These are phyloP conservation scores for Trichophyton mentagrophytes DNA, from an alignment of 2,329 filamentous ascomycete genomes.

Conservation along the genomic window DNA sequence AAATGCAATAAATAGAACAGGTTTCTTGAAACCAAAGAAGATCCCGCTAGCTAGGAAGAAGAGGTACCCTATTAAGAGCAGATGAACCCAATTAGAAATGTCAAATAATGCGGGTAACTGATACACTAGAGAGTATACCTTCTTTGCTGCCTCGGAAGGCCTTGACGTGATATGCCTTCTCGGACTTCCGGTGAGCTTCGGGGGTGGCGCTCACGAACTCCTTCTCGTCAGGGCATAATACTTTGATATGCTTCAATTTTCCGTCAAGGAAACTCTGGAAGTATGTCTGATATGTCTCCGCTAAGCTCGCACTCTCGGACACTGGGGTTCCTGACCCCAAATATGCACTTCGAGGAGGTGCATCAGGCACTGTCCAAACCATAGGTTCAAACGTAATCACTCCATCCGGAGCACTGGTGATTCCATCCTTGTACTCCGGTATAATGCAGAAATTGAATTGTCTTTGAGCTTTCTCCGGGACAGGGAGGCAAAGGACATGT, in stretches of 20 bases:
- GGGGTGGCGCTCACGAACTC: constrained; percentile 49
- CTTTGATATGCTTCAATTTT: constrained; percentile 34
- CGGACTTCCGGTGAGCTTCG: constrained; percentile 49
- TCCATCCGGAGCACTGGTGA: constrained; percentile 34
- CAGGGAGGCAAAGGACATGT: constrained; percentile 48
- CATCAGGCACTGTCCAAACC: constrained; percentile 48
- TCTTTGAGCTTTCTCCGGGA: constrained; percentile 51
- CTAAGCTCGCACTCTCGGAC: constrained; percentile 27
- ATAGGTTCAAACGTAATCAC: constrained; percentile 40
- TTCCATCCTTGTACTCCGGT: constrained; percentile 39
- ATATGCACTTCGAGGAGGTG: constrained; percentile 35
- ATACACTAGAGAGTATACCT: constrained; percentile 28
- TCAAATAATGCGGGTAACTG: neutral
- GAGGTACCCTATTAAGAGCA: constrained; percentile 40
- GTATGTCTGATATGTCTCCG: constrained; percentile 35
- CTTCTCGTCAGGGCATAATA: constrained; percentile 41
- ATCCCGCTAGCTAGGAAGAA: constrained; percentile 51
- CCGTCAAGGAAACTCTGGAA: constrained; percentile 37
- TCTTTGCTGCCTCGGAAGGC: constrained; percentile 54
- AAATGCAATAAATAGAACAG: constrained; percentile 50
- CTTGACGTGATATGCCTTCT: constrained; percentile 52
- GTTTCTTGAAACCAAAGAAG: constrained; percentile 54
- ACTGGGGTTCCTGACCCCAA: constrained; percentile 32
- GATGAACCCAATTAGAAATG: neutral
- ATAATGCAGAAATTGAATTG: constrained; percentile 52